phyloP scores from a whole-genome alignment of 257 asterid species.

The Solanum gracilifrons region DNA sequence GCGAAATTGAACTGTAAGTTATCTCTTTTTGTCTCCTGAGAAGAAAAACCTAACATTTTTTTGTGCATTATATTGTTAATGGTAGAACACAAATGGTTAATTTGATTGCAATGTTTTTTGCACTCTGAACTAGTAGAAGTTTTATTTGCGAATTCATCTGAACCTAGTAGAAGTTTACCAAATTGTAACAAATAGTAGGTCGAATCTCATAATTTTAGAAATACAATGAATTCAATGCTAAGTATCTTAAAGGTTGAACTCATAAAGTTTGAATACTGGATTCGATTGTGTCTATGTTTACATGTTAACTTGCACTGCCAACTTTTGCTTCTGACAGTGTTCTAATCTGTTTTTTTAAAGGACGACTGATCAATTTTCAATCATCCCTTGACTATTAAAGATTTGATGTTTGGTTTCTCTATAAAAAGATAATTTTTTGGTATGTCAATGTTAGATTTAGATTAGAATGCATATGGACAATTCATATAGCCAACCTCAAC shows the following conservation, averaged over 20 bases:
- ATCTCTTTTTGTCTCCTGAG: not conserved
- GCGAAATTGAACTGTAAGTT: not conserved
- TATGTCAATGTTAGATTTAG: not conserved
- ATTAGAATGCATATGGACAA: not conserved
- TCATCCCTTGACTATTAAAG: not conserved
- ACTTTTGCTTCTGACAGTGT: not conserved
- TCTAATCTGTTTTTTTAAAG: not conserved
- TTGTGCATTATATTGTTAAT: not conserved
- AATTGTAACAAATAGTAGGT: not conserved
- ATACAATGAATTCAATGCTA: not conserved
- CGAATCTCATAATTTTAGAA: not conserved
- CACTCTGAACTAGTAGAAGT: not conserved
- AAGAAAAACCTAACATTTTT: not conserved
- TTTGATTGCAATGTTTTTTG: not conserved
- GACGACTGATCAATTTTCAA: not conserved
- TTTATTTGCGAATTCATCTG: not conserved
- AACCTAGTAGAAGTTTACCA: not conserved
- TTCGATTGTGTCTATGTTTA: not conserved
- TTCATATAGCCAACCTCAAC: not conserved
- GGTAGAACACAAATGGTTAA: not conserved
- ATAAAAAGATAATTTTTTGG: not conserved
- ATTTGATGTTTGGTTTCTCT: not conserved
- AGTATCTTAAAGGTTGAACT: not conserved
- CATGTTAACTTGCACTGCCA: not conserved
- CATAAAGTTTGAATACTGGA: not conserved